phyloP scores from a whole-genome alignment of 768 basidiomycete species.

The Psilocybe tampanensis region DNA sequence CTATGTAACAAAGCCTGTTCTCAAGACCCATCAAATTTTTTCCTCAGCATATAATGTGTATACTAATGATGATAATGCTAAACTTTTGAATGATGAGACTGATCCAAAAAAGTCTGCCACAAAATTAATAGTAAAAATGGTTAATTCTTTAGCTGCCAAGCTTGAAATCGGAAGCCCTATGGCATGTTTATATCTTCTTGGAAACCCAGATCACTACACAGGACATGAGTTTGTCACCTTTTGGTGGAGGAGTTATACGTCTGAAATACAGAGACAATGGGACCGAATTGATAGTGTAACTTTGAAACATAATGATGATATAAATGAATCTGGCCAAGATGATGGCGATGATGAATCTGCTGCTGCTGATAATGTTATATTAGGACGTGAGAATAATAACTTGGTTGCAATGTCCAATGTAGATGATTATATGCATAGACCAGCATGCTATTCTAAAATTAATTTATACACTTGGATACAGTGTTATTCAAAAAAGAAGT shows the following conservation, averaged over 20 bases:
- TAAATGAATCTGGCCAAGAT: too few relatives aligned
- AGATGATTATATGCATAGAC: constrained; percentile 34
- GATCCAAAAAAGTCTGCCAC: constrained; percentile 25
- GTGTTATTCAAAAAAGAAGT: constrained; percentile 5
- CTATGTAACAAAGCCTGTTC: constrained; percentile 41
- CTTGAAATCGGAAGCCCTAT: constrained; percentile 40
- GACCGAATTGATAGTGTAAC: too few relatives aligned
- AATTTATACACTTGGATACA: constrained; percentile 31
- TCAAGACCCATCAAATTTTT: constrained; percentile 43
- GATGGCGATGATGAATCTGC: background rate
- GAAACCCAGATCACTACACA: constrained; percentile 41
- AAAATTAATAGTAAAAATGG: constrained; percentile 35
- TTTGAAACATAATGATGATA: too few relatives aligned
- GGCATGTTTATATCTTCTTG: constrained; percentile 34
- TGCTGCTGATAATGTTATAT: too few relatives aligned
- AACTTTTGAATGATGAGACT: constrained; percentile 20
- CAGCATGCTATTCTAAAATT: constrained; percentile 16
- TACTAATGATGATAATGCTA: constrained; percentile 25
- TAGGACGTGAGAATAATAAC: too few relatives aligned
- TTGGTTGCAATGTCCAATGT: constrained; percentile 6
- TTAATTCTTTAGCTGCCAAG: constrained; percentile 36
- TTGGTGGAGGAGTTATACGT: constrained; percentile 34
- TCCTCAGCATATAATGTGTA: constrained; percentile 28
- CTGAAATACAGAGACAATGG: constrained; percentile 22
- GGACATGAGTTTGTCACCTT: constrained; percentile 34